Conservation (phyloP, 345 rosid genomes). For the Angophora floribunda region DNA sequence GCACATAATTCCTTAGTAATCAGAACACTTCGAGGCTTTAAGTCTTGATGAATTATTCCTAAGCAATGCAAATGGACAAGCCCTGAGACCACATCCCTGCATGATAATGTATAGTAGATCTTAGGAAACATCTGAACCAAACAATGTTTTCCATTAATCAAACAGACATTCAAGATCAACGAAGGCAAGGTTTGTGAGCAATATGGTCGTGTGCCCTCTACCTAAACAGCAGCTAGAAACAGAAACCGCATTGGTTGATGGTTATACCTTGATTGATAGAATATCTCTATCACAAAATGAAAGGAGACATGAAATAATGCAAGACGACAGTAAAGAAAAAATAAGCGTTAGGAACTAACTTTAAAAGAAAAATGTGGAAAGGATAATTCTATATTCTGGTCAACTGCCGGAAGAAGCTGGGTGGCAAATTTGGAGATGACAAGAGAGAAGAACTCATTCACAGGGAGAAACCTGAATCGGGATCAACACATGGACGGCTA, state of each 20-base stretch:
- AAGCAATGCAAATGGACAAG: conserved; percentile 79
- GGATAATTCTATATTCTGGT: neutral
- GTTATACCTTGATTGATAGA: neutral
- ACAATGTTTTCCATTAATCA: neutral
- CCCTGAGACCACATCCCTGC: conserved; percentile 79
- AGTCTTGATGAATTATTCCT: conserved; percentile 84
- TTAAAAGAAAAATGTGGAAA: neutral
- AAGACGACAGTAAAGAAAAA: neutral
- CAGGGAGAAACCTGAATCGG: neutral
- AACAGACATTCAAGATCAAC: conserved; percentile 16
- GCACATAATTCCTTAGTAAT: conserved; percentile 64
- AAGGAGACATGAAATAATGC: neutral
- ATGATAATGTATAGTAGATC: neutral
- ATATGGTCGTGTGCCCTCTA: conserved; percentile 1
- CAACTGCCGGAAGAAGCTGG: neutral
- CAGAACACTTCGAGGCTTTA: conserved; percentile 92
- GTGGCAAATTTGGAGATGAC: neutral
- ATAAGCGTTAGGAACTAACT: neutral
- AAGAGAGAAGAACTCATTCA: neutral
- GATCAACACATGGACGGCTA: neutral
- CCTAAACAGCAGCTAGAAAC: neutral
- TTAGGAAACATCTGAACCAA: neutral
- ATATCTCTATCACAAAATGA: neutral
- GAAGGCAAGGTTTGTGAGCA: conserved; percentile 53
- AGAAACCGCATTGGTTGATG: neutral